These are phyloP conservation scores for Boletus sp. DNA, from an alignment of 768 basidiomycete species.

Conservation along the genomic window DNA sequence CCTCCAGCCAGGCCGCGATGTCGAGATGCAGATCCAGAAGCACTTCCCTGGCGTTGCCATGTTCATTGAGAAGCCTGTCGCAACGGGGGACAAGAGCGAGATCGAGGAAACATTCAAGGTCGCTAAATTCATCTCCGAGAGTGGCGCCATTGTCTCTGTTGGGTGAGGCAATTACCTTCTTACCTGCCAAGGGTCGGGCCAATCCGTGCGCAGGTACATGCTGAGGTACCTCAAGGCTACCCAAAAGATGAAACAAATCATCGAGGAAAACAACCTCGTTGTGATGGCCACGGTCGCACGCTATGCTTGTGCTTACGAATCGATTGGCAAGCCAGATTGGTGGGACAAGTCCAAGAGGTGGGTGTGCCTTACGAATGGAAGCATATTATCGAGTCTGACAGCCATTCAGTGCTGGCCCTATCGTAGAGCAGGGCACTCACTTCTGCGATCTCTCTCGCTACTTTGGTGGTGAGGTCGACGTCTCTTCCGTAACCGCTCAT, in stretches of 20 bases:
- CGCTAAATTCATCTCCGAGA: slow-evolving; percentile 66
- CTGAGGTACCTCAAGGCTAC: slow-evolving; percentile 90
- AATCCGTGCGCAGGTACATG: slow-evolving; percentile 66
- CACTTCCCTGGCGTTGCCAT: slow-evolving; percentile 85
- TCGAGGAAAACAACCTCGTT: slow-evolving; percentile 88
- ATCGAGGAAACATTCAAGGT: slow-evolving; percentile 69
- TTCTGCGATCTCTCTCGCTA: slow-evolving; percentile 96
- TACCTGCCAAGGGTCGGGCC: neutral
- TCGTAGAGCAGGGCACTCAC: slow-evolving; percentile 93
- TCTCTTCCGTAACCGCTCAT: slow-evolving; percentile 75
- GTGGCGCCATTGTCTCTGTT: slow-evolving; percentile 80
- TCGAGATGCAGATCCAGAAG: slow-evolving; percentile 85
- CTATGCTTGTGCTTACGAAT: slow-evolving; percentile 86
- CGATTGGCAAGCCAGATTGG: slow-evolving; percentile 83
- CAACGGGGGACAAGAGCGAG: slow-evolving; percentile 72
- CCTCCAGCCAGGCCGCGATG: slow-evolving; percentile 68
- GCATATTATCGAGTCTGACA: slow-evolving; percentile 1
- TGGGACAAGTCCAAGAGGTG: slow-evolving; percentile 91
- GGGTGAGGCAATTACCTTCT: slow-evolving; percentile 52
- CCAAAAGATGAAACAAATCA: slow-evolving; percentile 95
- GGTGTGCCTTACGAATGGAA: slow-evolving; percentile 33
- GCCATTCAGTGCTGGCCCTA: slow-evolving; percentile 61
- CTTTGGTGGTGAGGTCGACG: slow-evolving; percentile 95
- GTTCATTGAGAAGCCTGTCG: slow-evolving; percentile 92
- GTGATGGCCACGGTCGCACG: slow-evolving; percentile 97